Base-by-base conservation (phyloP, 2,329 filamentous ascomycete species). In the Colletotrichum lini region DNA sequence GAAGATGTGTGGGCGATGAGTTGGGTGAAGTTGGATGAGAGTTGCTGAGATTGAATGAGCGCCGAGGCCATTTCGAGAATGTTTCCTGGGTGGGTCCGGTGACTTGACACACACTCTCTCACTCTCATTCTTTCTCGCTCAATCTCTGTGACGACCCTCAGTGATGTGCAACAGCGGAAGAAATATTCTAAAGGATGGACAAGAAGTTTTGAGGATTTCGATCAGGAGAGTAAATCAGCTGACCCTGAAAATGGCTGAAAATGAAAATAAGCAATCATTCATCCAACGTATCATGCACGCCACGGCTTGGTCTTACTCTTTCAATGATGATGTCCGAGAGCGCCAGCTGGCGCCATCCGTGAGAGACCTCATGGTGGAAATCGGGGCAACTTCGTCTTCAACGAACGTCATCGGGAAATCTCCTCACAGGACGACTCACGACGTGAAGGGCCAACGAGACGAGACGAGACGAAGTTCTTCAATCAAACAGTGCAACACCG, bases 11-110 rank as follows among this genome's bases (percentile, higher is more conserved):
- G 45, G 15, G 40, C 40, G 50, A 64, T 23, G 16, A 68, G 23
- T 40, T 71, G 65, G 47, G 68, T 71, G 53, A 64, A 53, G 53
- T 71, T 71, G 40, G 53, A 54, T n/a, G 68, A 53, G 35, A 63
- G 52, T 45, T 54, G 52, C 26, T 45, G 52, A 21, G n/a, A 42
- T 15, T 26, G 52, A 47, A 59, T 5, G 45, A 70, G 49, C 30
- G 56, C 56, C 35, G 58, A 23, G 30, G 67, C 58, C 68, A 68
- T 71, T 68, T 68, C n/a, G 26, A 59, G 52, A 58, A 44, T 30
- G 50, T 58, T 67, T 42, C 40, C 16, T 26, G 5, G 23, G 68
- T 71, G 68, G 68, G 68, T 63, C 68, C 35, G 10, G 45, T 57
- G 42, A 61, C 50, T 67, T 61, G 53, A 40, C 18, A 6, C 54